Base-by-base conservation (phyloP, 2,329 filamentous ascomycete species). In the Thielaviopsis populi region DNA sequence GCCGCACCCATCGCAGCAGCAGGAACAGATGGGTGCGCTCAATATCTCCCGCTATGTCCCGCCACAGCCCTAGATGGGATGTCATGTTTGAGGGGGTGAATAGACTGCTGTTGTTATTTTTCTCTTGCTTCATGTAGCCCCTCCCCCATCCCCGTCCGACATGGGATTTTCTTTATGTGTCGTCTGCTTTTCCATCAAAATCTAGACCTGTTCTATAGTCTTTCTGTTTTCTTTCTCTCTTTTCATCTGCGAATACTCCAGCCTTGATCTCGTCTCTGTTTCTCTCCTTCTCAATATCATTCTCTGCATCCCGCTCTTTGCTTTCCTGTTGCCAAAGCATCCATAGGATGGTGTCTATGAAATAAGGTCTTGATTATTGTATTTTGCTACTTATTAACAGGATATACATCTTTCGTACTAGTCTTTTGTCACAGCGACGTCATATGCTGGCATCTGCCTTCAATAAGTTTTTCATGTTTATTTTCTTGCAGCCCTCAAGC, bases 1-100 rank as follows among this genome's bases (percentile, higher is more conserved):
- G 22, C 6, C 50, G 7, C 53, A 40, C 41, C 63, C 11, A 71
- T 72, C 71, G 69, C 72, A 71, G 70, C 68, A 68, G 70, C 59
- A 61, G 42, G 24, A 61, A 2, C 59, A 48, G 24, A 61, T 61
- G 40, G 19, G 24, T 11, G 5, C 59, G 8, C 59, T 61, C 13
- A 61, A 61, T 33, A 61, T 61, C 17, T 33, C 59, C 17, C 59
- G 41, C 13, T 61, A 61, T 61, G 15, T 48, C 13, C 59, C 59
- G 27, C 42, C 41, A n/a, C 53, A 56, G 53, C 53, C 53, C 13
- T 56, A 56, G 53, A n/a, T 27, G 30, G 27, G 53, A 33, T 56
- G 53, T 33, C 53, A 56, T 43, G 54, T n/a, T 40, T 41, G 54
- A 41, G 54, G 54, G 30, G 13, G 19, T 59, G 46, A 27, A 24